These are phyloP conservation scores for Citrus glauca DNA, from an alignment of 345 rosid species.

Conservation along the genomic window DNA sequence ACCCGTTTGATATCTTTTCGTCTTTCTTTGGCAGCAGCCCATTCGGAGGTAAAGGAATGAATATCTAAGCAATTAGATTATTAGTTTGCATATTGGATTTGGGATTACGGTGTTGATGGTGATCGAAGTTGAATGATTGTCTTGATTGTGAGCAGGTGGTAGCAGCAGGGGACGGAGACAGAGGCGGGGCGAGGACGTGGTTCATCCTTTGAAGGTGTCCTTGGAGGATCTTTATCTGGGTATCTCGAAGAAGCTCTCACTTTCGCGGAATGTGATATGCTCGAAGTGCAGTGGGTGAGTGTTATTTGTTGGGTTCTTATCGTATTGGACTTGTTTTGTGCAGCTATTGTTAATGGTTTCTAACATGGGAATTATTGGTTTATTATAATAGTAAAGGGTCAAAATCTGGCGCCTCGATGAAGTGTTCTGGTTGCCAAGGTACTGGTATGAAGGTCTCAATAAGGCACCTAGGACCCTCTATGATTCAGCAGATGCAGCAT, in stretches of 20 bases:
- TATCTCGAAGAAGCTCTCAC: conserved; percentile 76
- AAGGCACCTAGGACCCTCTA: conserved; percentile 83
- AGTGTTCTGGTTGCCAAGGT: conserved; percentile 78
- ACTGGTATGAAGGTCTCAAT: conserved; percentile 88
- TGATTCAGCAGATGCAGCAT: conserved; percentile 97
- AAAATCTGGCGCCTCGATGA: conserved; percentile 77
- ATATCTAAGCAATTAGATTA: background rate
- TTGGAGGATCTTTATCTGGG: conserved; percentile 81
- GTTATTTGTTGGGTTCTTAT: background rate
- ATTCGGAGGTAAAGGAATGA: conserved; percentile 49
- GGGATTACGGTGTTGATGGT: background rate
- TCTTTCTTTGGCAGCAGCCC: conserved; percentile 78
- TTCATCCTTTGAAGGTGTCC: conserved; percentile 75
- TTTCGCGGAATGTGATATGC: conserved; percentile 76
- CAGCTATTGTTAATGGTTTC: background rate
- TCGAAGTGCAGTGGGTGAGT: conserved; percentile 80
- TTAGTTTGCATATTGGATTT: background rate
- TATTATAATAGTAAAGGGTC: conserved; percentile 68
- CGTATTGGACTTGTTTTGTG: background rate
- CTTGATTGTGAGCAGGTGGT: conserved; percentile 36
- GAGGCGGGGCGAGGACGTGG: conserved; percentile 88
- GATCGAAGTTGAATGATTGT: background rate
- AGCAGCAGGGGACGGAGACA: conserved; percentile 77
- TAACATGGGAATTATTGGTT: background rate
- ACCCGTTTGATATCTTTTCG: conserved; percentile 82